Base-by-base conservation (phyloP, 108 stramenopile species). In the Poteriospumella lacustris region DNA sequence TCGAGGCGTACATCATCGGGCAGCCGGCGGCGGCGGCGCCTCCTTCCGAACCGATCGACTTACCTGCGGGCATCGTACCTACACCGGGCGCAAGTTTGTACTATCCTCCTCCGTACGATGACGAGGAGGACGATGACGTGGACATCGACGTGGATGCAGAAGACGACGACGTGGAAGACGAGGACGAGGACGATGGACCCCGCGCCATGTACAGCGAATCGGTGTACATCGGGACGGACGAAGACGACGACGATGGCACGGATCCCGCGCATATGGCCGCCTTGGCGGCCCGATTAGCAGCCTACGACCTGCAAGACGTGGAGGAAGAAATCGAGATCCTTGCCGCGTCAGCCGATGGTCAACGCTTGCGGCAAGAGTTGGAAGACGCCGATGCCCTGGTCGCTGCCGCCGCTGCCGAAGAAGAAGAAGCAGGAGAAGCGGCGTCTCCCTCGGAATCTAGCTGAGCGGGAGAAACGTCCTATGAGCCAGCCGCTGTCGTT, bases 1-100 rank as follows among this genome's bases (percentile, higher is more conserved):
- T 58, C 12, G 58, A 39, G 19, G 76, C 36, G 56, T 58, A 58
- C 56, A 59, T 59, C 58, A 76, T 76, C 24, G 26, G 76, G 58
- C 28, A 33, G 56, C 1, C 58, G n/a, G 29, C 38, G 39, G 58
- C 76, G 58, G 58, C 58, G 29, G 0, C 70, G 33, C 1, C 0
- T 73, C 26, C n/a, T n/a, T 73, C 70, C 0, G 47, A 73, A 44
- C n/a, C 43, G 12, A 44, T 44, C 15, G 26, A 1, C 60, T 29
- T 64, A 36, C 60, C 38, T 1, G 44, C 1, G 69, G 44, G 36
- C 0, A 43, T n/a, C 24, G 42, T 41, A 34, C 5, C 42, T 5
- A 72, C 41, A 72, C 9, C 69, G 1, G 42, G 43, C 26, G 44
- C 29, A 28, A 43, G n/a, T n/a, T 28, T 41, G 39, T n/a, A n/a